phyloP scores from a whole-genome alignment of 2,329 filamentous ascomycete species.

The Ophiobolus disseminans region DNA sequence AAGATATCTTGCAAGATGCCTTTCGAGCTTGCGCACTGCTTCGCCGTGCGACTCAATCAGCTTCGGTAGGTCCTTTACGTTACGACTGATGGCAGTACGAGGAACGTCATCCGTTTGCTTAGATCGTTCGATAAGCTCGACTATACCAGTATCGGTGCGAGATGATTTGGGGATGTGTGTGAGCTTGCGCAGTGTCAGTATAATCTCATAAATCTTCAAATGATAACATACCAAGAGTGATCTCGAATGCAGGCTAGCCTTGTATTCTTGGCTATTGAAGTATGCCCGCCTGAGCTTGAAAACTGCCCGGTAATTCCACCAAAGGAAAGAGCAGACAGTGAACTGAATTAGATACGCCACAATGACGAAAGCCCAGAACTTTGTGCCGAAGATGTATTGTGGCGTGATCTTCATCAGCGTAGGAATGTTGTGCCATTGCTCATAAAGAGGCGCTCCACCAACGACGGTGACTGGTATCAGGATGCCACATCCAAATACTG shows the following conservation, averaged over 20 bases:
- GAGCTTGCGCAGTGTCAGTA: conserved; percentile 58
- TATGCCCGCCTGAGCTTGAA: conserved; percentile 74
- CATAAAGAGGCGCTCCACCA: conserved; percentile 42
- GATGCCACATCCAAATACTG: conserved; percentile 74
- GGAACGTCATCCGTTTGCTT: conserved; percentile 78
- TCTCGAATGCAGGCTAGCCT: conserved; percentile 79
- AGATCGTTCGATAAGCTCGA: conserved; percentile 78
- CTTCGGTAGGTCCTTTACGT: conserved; percentile 86
- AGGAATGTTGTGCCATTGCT: conserved; percentile 36
- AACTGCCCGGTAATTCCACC: conserved; percentile 85
- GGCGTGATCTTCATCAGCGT: conserved; percentile 63
- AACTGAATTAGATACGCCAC: conserved; percentile 71
- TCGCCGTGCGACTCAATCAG: conserved; percentile 84
- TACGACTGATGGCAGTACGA: conserved; percentile 81
- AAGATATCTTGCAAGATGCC: conserved; percentile 80
- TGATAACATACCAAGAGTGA: conserved; percentile 59
- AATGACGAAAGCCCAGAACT: conserved; percentile 66
- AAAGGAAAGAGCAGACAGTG: conserved; percentile 79
- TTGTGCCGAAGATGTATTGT: conserved; percentile 57
- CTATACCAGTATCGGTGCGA: conserved; percentile 86
- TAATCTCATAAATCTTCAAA: background rate
- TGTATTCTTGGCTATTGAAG: conserved; percentile 86
- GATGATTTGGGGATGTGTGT: conserved; percentile 80
- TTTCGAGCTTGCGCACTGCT: conserved; percentile 80
- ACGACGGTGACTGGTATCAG: conserved; percentile 80